Percentiles rank a stretch among this genome's conserved stretches.
phyloP scores from a whole-genome alignment of 495 filamentous ascomycete species.

The Neurospora hispaniola region DNA sequence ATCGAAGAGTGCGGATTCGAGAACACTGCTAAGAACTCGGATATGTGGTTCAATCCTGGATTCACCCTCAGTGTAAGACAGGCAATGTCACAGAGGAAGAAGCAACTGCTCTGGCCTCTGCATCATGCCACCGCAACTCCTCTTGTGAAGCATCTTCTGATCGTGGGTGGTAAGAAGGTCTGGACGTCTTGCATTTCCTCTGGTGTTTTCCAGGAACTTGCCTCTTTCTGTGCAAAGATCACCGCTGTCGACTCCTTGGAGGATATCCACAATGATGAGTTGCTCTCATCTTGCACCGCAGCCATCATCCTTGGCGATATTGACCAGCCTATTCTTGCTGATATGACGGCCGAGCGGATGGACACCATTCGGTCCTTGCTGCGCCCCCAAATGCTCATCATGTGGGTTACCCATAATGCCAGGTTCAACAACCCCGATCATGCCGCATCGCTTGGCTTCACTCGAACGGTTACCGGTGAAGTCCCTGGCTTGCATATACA shows the following conservation, averaged over 20 bases:
- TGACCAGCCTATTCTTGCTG: conserved; percentile 23
- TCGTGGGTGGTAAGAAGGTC: conserved; percentile 20
- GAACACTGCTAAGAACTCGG: conserved; percentile 11
- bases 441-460: conserved; percentile 33
- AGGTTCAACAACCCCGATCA: conserved; percentile 20
- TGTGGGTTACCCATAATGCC: conserved; percentile 28
- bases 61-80: conserved; percentile 29
- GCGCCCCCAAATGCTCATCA: conserved; percentile 24
- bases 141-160: conserved; percentile 18
- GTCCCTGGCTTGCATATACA: conserved; percentile 28
- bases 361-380: conserved; percentile 23
- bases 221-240: conserved; percentile 9
- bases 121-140: not conserved
- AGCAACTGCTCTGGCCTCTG: conserved; percentile 7
- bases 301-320: conserved; percentile 29
- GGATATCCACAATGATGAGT: not conserved
- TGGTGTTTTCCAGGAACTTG: conserved; percentile 10
- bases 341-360: conserved; percentile 23
- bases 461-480: conserved; percentile 31
- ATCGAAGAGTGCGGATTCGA: conserved; percentile 28
- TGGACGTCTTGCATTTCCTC: conserved; percentile 10
- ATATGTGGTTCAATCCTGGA: conserved; percentile 20
- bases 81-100: conserved; percentile 13
- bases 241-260: conserved; percentile 6
- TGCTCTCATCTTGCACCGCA: conserved; percentile 9